phyloP scores from a whole-genome alignment of 2,329 filamentous ascomycete genomes.

The Colletotrichum sp. region DNA sequence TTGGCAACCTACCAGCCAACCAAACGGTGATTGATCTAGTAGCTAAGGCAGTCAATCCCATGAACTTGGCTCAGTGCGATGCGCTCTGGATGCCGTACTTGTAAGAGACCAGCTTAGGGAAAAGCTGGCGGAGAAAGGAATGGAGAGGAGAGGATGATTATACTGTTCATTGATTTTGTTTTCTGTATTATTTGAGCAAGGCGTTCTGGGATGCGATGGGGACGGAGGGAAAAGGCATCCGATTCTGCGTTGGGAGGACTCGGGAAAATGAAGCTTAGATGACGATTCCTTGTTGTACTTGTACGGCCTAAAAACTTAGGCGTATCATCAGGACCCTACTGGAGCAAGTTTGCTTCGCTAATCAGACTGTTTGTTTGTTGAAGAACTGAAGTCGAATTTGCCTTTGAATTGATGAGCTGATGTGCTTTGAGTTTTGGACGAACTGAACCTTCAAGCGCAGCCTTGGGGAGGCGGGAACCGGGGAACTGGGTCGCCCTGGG shows the following conservation, averaged over 20 bases:
- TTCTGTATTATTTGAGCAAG: slow-evolving; percentile 15
- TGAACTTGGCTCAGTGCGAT: slow-evolving; percentile 86
- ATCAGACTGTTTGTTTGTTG: background rate
- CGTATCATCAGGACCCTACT: background rate
- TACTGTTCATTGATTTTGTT: background rate
- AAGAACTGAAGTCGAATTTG: background rate
- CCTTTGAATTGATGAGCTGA: background rate
- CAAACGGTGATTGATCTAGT: slow-evolving; percentile 97
- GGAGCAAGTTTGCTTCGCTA: background rate
- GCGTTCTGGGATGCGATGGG: slow-evolving; percentile 6
- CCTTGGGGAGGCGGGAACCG: background rate
- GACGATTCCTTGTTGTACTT: slow-evolving; percentile 9
- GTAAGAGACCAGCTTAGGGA: slow-evolving; percentile 43
- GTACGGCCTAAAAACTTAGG: background rate
- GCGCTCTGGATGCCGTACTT: slow-evolving; percentile 97
- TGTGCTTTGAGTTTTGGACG: background rate
- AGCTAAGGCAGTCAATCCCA: slow-evolving; percentile 89
- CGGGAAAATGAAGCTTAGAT: background rate
- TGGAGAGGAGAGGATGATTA: background rate
- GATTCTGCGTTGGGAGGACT: background rate
- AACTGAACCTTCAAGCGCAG: background rate
- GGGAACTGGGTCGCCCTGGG: background rate
- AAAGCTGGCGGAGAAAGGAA: background rate
- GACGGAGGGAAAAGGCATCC: background rate
- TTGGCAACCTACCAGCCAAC: slow-evolving; percentile 86